These are phyloP conservation scores for Aspergillus novofumigatus DNA, from an alignment of 2,329 filamentous ascomycete species.

Conservation along the genomic window DNA sequence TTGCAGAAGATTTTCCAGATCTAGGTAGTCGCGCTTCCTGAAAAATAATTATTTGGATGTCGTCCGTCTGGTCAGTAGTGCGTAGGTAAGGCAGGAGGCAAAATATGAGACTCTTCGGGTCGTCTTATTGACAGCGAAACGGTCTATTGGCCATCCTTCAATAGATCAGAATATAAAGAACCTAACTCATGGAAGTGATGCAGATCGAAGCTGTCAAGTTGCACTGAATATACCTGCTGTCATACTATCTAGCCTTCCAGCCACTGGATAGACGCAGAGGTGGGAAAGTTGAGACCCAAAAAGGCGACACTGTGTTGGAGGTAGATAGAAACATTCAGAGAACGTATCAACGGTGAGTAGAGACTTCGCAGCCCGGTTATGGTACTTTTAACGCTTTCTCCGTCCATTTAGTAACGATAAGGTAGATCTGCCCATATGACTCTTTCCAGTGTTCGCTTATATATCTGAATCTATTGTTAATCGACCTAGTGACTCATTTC, in stretches of 20 bases:
- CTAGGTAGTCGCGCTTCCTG: neutral
- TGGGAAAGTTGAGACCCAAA: neutral
- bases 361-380: neutral
- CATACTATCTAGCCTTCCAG: neutral
- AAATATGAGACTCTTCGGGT: neutral
- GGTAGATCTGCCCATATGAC: neutral
- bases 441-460: neutral
- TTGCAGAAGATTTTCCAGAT: neutral
- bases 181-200: neutral
- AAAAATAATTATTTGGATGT: neutral
- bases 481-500: neutral
- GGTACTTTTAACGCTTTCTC: neutral
- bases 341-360: neutral
- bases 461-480: neutral
- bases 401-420: neutral
- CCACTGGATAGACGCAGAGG: neutral
- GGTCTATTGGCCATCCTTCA: neutral
- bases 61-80: neutral
- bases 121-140: neutral
- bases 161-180: neutral
- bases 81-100: neutral
- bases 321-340: neutral
- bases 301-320: too few relatives aligned
- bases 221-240: neutral
- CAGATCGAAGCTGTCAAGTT: neutral